Conservation (phyloP, 192 early-diverging fungal species). For the Coemansia sp. region DNA sequence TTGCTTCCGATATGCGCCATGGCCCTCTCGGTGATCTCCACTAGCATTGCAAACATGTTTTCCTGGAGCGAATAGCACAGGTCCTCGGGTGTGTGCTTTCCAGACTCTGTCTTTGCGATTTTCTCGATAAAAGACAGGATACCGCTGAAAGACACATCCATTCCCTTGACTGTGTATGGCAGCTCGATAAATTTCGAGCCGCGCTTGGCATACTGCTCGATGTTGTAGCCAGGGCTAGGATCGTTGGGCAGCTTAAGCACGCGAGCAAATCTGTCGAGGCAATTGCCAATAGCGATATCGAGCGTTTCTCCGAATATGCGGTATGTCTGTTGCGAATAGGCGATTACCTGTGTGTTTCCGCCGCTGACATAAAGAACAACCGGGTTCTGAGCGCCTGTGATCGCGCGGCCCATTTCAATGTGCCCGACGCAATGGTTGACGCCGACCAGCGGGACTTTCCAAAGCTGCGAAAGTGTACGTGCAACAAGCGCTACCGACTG, state of each 20-base stretch:
- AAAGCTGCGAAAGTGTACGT: constrained; percentile 87
- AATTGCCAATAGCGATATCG: constrained; percentile 98
- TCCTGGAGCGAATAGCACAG: constrained; percentile 98
- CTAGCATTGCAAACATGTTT: constrained; percentile 97
- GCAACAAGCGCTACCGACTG: constrained; percentile 88
- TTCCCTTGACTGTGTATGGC: constrained; percentile 97
- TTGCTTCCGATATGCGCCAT: constrained; percentile 95
- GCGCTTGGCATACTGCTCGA: constrained; percentile 93
- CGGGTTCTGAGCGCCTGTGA: constrained; percentile 91
- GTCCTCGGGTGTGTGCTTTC: constrained; percentile 73
- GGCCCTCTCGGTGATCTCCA: constrained; percentile 98
- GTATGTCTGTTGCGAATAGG: constrained; percentile 89
- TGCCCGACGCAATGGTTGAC: constrained; percentile 99
- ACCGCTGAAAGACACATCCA: constrained; percentile 98
- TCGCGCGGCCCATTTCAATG: constrained; percentile 98
- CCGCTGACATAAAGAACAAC: constrained; percentile 97
- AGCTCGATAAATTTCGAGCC: constrained; percentile 84
- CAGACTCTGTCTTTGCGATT: constrained; percentile 62
- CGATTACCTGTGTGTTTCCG: constrained; percentile 99
- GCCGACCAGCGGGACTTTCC: constrained; percentile 88
- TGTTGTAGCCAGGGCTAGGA: constrained; percentile 96
- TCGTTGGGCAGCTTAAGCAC: constrained; percentile 92
- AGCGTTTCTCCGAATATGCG: constrained; percentile 98
- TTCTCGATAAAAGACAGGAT: constrained; percentile 90
- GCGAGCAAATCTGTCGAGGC: constrained; percentile 95